These are phyloP conservation scores for Zarea fungicola DNA, from an alignment of 2,329 filamentous ascomycete species.

Conservation along the genomic window DNA sequence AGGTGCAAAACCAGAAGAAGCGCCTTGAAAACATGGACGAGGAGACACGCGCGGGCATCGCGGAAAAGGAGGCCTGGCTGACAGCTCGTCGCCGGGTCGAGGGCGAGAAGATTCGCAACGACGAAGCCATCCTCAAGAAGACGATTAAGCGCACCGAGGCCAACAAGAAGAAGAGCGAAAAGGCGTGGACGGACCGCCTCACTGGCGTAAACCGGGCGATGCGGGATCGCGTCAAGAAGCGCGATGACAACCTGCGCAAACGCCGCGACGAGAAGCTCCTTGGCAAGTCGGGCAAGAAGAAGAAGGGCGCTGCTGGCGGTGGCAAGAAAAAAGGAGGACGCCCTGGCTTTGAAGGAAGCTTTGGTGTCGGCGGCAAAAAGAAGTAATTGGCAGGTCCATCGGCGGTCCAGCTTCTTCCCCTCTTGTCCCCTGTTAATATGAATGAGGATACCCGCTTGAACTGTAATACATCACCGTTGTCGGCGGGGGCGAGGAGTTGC, in stretches of 20 bases:
- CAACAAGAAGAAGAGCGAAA: slow-evolving; percentile 84
- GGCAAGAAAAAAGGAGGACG: slow-evolving; percentile 46
- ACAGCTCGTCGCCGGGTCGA: slow-evolving; percentile 84
- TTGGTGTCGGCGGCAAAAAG: slow-evolving; percentile 52
- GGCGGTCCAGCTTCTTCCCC: not conserved
- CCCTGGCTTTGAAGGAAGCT: slow-evolving; percentile 65
- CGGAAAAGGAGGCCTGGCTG: slow-evolving; percentile 92
- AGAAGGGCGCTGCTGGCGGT: slow-evolving; percentile 29
- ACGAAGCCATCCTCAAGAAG: slow-evolving; percentile 85
- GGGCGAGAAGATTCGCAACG: slow-evolving; percentile 83
- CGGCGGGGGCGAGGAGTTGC: no score
- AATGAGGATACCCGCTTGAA: no score
- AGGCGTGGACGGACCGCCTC: slow-evolving; percentile 73
- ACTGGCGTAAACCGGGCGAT: slow-evolving; percentile 70
- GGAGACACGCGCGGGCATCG: slow-evolving; percentile 76
- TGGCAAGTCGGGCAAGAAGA: slow-evolving; percentile 56
- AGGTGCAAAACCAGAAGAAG: slow-evolving; percentile 79
- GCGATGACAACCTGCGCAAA: slow-evolving; percentile 71
- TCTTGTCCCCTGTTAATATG: not conserved
- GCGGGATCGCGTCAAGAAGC: slow-evolving; percentile 75
- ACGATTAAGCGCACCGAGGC: slow-evolving; percentile 89
- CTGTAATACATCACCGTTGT: no score
- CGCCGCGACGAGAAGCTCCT: slow-evolving; percentile 66
- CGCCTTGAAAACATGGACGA: slow-evolving; percentile 71
- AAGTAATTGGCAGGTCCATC: slow-evolving; percentile 19